A percentile compares a stretch with the other conserved stretches of the same genome.
Evolutionary conservation across 352 stramenopile genomes (phyloP).

Genomic region (Phytophthora cryptogea): DNA sequence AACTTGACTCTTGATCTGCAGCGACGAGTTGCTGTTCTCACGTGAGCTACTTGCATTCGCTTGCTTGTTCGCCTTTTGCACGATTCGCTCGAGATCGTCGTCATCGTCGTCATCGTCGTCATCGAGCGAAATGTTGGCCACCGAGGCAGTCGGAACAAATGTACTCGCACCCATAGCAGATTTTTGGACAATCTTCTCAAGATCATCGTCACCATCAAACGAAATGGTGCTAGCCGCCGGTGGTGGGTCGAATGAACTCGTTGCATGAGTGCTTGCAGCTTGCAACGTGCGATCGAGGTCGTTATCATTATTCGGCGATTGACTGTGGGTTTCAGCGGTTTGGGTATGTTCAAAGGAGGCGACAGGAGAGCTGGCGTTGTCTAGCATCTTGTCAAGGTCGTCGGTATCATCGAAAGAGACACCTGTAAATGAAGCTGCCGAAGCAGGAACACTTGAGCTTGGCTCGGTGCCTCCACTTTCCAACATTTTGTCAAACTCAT

Average conservation of each 20-base stretch:
- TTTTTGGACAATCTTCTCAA: slow-evolving; percentile 27
- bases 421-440: neutral
- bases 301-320: slow-evolving; percentile 20
- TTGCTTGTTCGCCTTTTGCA: slow-evolving; percentile 58
- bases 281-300: slow-evolving; percentile 23
- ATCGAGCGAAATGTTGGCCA: slow-evolving; percentile 42
- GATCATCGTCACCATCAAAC: slow-evolving; percentile 30
- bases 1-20: slow-evolving; percentile 71
- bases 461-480: slow-evolving; percentile 5
- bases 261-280: slow-evolving; percentile 1
- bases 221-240: slow-evolving; percentile 7
- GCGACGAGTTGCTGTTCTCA: slow-evolving; percentile 59
- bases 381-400: slow-evolving; percentile 15
- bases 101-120: slow-evolving; percentile 47
- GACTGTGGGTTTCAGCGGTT: slow-evolving; percentile 1
- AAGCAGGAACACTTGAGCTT: slow-evolving; percentile 7
- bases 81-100: slow-evolving; percentile 62
- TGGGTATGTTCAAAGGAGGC: neutral
- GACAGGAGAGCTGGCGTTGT: neutral
- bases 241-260: neutral
- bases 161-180: slow-evolving; percentile 1
- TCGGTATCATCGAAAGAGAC: slow-evolving; percentile 7
- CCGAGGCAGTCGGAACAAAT: slow-evolving; percentile 1
- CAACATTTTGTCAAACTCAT: slow-evolving; percentile 31
- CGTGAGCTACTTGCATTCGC: slow-evolving; percentile 39